Evolutionary conservation across 2,329 filamentous ascomycete genomes (phyloP).

Genomic region (Didymella arachidicola): DNA sequence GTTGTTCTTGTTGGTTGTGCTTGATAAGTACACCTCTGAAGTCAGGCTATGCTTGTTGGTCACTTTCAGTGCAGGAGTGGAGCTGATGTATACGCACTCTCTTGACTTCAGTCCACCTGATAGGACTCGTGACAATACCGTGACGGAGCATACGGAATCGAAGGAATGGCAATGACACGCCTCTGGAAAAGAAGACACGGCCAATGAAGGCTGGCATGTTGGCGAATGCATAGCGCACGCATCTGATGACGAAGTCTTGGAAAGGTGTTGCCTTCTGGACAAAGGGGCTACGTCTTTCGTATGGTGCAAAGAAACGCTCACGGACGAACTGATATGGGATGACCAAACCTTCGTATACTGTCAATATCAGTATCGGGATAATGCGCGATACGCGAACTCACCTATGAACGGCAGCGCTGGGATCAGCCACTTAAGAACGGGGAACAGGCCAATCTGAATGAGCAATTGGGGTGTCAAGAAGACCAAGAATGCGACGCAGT

Average conservation of each 20-base stretch:
- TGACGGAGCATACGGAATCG: slow-evolving; percentile 78
- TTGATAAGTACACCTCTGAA: slow-evolving; percentile 76
- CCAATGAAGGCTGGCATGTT: slow-evolving; percentile 73
- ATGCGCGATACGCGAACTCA: slow-evolving; percentile 51
- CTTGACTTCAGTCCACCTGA: slow-evolving; percentile 69
- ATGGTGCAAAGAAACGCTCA: slow-evolving; percentile 63
- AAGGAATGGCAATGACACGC: slow-evolving; percentile 76
- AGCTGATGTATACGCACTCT: slow-evolving; percentile 52
- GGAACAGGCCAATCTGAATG: slow-evolving; percentile 69
- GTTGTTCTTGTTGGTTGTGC: slow-evolving; percentile 64
- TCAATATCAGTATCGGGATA: slow-evolving; percentile 38
- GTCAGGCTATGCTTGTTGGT: slow-evolving; percentile 45
- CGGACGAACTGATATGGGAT: slow-evolving; percentile 66
- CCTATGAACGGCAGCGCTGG: slow-evolving; percentile 74
- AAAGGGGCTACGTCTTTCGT: slow-evolving; percentile 64
- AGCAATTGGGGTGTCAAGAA: slow-evolving; percentile 77
- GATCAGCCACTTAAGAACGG: slow-evolving; percentile 65
- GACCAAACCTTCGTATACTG: slow-evolving; percentile 58
- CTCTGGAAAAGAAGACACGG: slow-evolving; percentile 78
- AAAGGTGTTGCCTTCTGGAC: slow-evolving; percentile 74
- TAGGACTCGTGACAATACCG: slow-evolving; percentile 68
- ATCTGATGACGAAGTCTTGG: slow-evolving; percentile 79
- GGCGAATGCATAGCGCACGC: slow-evolving; percentile 79
- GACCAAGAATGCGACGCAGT: slow-evolving; percentile 75
- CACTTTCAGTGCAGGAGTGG: neutral